Evolutionary conservation across 176 grass and related monocot species (phyloP).

Genomic region (Cenchrus purpureus): DNA sequence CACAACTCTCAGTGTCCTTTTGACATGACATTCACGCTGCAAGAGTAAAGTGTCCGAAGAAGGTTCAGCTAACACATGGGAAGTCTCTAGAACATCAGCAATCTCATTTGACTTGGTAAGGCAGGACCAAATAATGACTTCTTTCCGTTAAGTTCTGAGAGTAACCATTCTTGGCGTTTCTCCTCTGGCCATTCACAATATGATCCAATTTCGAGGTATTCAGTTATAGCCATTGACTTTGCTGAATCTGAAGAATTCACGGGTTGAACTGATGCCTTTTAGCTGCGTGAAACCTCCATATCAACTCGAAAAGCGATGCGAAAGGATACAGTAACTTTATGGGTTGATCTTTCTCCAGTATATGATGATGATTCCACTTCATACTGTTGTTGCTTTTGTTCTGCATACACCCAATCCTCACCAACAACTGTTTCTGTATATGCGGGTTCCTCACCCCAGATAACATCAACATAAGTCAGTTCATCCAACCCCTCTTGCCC

Average conservation of each 20-base stretch:
- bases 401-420: too few species aligned
- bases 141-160: conserved; percentile 90
- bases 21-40: conserved; percentile 88
- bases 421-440: too few species aligned
- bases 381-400: conserved; percentile 32
- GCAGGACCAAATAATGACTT: conserved; percentile 76
- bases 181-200: conserved; percentile 90
- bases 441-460: too few species aligned
- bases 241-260: conserved; percentile 55
- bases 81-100: conserved; percentile 79
- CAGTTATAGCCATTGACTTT: conserved; percentile 56
- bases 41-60: conserved; percentile 87
- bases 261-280: conserved; percentile 77
- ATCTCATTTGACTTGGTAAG: conserved; percentile 85
- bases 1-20: conserved; percentile 80
- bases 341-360: conserved; percentile 64
- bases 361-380: conserved; percentile 63
- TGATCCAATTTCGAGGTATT: conserved; percentile 74
- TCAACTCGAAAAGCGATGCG: conserved; percentile 92
- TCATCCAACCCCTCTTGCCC: too few species aligned
- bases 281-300: conserved; percentile 87
- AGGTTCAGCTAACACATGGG: conserved; percentile 87
- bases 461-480: too few species aligned
- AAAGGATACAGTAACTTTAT: conserved; percentile 80
- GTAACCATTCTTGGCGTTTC: conserved; percentile 87